These are phyloP conservation scores for Zea luxurians DNA, from an alignment of 176 grass and related monocot genomes.

Conservation along the genomic window DNA sequence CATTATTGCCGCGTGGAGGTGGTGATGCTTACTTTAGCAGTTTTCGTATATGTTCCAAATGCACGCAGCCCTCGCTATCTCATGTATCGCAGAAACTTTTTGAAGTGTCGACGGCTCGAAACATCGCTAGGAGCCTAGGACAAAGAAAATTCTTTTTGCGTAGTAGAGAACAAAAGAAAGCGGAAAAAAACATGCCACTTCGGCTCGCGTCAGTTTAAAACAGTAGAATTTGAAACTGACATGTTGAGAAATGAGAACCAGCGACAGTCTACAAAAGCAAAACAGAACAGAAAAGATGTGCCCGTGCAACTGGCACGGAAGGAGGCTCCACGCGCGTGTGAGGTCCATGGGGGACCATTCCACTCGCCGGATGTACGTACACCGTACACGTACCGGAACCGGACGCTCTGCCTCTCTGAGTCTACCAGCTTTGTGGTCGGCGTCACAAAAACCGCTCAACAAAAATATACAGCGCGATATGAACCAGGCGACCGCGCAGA, in stretches of 20 bases:
- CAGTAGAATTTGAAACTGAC: background rate
- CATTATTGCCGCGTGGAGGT: slow-evolving; percentile 27
- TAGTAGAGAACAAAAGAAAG: background rate
- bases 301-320: background rate
- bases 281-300: background rate
- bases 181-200: background rate
- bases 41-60: background rate
- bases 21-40: background rate
- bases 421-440: background rate
- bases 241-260: background rate
- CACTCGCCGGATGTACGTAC: background rate
- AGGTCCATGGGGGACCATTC: slow-evolving; percentile 6
- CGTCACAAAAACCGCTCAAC: slow-evolving; percentile 5
- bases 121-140: background rate
- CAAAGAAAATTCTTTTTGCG: background rate
- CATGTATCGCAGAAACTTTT: too few relatives aligned
- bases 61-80: background rate
- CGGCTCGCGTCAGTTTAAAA: background rate
- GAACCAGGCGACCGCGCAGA: background rate
- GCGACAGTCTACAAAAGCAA: background rate
- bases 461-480: background rate
- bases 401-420: too few relatives aligned
- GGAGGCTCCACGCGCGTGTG: background rate
- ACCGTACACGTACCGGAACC: background rate
- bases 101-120: background rate